phyloP scores from a whole-genome alignment of 2,329 filamentous ascomycete genomes.

The Chaetomiaceae sp. region DNA sequence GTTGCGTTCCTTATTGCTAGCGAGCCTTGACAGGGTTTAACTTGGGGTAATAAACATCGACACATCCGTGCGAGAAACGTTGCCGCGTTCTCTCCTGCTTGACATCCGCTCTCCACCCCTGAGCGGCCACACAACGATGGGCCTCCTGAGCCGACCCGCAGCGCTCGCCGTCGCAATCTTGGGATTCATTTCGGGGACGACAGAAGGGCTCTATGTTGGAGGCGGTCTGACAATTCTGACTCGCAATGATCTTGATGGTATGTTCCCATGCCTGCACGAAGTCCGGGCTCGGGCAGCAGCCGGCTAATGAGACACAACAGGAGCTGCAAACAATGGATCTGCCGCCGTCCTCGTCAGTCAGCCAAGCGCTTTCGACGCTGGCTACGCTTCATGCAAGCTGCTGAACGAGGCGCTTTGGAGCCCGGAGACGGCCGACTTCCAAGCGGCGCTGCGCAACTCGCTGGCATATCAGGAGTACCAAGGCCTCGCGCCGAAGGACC shows the following conservation, averaged over 20 bases:
- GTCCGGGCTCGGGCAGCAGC: too few species aligned
- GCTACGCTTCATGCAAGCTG: constrained; percentile 15
- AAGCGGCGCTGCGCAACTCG: constrained; percentile 15
- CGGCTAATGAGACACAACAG: constrained; percentile 2
- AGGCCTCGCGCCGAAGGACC: constrained; percentile 11
- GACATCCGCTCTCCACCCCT: too few species aligned
- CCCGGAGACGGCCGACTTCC: constrained; percentile 21
- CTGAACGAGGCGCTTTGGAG: constrained; percentile 24
- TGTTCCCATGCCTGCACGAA: neutral
- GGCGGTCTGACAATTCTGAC: constrained; percentile 13
- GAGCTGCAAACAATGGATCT: constrained; percentile 18
- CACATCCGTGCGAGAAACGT: too few species aligned
- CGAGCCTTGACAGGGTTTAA: too few species aligned
- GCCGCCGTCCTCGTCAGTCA: constrained; percentile 22
- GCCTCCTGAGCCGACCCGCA: neutral
- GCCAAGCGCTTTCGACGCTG: constrained; percentile 16
- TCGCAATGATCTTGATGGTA: constrained; percentile 9
- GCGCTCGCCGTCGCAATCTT: neutral
- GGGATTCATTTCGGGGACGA: neutral
- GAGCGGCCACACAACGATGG: neutral
- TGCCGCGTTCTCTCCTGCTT: too few species aligned
- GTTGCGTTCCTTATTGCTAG: too few species aligned
- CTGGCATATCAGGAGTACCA: constrained; percentile 24
- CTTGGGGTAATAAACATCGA: too few species aligned
- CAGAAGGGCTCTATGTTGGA: constrained; percentile 1